A percentile compares a stretch with the other conserved stretches of the same genome.
Evolutionary conservation across 257 asterid genomes (phyloP).

Genomic region (Nicotiana noctiflora): DNA sequence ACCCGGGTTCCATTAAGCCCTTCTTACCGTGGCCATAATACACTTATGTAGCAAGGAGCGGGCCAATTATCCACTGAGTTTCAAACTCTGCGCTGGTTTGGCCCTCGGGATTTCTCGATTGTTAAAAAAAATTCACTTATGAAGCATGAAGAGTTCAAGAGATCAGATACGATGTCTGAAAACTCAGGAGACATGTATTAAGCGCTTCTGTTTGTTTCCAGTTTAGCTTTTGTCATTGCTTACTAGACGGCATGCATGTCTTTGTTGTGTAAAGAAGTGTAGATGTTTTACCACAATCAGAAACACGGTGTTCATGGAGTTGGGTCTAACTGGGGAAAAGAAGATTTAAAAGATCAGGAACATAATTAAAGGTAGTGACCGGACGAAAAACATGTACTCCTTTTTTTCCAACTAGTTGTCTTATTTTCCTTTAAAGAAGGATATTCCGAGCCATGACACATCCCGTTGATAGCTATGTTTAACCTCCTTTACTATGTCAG

Average conservation of each 20-base stretch:
- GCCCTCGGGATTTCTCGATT: no score
- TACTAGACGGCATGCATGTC: no score
- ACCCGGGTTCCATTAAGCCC: no score
- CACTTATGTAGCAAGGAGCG: no score
- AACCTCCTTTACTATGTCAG: no score
- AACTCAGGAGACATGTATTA: background rate
- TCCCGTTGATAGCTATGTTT: no score
- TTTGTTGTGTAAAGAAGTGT: background rate
- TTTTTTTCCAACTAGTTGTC: background rate
- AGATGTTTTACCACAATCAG: background rate
- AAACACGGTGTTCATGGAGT: background rate
- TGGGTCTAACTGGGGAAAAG: background rate
- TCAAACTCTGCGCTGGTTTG: no score
- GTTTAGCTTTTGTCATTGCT: background rate
- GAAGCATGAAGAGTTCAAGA: background rate
- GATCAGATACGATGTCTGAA: background rate
- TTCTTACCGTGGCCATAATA: no score
- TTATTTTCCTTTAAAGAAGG: background rate
- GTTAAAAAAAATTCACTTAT: background rate
- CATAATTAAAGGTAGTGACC: background rate
- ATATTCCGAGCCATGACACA: no score
- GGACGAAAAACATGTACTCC: background rate
- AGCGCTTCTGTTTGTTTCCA: background rate
- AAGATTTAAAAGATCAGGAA: background rate
- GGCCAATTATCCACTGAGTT: no score